Conservation (phyloP, 1,284 basidiomycete species). For the Xerocomus amazonicus region DNA sequence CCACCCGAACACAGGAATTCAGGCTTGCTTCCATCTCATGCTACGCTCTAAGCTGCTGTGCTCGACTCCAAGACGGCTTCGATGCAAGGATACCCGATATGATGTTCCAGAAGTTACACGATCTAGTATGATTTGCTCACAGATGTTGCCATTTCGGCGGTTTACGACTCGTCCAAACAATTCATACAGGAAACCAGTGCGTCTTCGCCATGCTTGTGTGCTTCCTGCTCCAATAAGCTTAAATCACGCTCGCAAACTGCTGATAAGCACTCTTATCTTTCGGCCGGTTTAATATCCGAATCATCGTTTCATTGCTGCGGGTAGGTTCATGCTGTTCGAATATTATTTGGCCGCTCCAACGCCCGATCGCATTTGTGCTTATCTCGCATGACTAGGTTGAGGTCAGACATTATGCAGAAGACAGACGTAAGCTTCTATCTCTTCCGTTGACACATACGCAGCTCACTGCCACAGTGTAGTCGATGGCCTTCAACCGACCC, state of each 20-base stretch:
- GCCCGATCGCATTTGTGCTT: background rate
- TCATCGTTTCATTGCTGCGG: background rate
- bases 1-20: background rate
- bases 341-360: background rate
- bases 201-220: background rate
- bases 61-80: background rate
- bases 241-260: background rate
- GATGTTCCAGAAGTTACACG: background rate
- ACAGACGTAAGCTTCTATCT: background rate
- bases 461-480: background rate
- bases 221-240: background rate
- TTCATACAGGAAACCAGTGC: conserved; percentile 1
- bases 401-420: background rate
- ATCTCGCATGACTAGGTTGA: background rate
- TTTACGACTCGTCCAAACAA: background rate
- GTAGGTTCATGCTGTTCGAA: background rate
- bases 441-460: background rate
- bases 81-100: background rate
- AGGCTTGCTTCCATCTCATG: background rate
- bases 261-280: background rate
- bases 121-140: background rate
- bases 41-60: background rate
- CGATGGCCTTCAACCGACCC: background rate
- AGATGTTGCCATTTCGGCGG: background rate
- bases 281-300: background rate